phyloP scores from a whole-genome alignment of 805 yeast genomes.

The Candida caryicola region DNA sequence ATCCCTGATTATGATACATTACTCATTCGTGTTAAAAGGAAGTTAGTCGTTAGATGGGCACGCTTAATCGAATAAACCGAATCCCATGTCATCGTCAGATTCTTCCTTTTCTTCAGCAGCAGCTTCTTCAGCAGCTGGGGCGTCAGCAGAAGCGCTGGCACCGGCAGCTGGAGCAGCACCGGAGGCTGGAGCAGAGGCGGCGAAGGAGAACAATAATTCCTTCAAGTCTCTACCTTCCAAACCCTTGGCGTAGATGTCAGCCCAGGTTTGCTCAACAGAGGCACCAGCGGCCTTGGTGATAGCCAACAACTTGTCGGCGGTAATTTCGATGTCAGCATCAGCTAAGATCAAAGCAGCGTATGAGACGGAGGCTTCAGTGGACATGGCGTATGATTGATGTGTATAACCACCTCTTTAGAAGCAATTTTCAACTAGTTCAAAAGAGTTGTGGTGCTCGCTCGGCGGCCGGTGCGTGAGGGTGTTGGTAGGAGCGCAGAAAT shows the following conservation, averaged over 20 bases:
- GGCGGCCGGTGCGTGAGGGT: conserved; percentile 1
- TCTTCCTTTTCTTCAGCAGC: conserved; percentile 20
- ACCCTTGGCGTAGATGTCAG: conserved; percentile 86
- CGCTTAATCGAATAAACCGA: conserved; percentile 30
- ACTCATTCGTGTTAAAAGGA: neutral
- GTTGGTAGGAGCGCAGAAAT: conserved; percentile 1
- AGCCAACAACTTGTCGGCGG: conserved; percentile 78
- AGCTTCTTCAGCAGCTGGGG: conserved; percentile 46
- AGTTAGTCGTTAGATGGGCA: neutral
- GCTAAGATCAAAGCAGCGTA: conserved; percentile 99
- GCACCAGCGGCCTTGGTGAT: conserved; percentile 82
- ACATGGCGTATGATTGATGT: conserved; percentile 44
- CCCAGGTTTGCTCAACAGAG: conserved; percentile 77
- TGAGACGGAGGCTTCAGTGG: conserved; percentile 88
- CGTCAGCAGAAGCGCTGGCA: conserved; percentile 37
- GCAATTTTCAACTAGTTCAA: neutral
- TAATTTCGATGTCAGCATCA: conserved; percentile 93
- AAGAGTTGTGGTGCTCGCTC: conserved; percentile 1
- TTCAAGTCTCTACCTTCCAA: conserved; percentile 79
- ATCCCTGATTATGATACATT: neutral
- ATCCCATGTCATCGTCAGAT: conserved; percentile 31
- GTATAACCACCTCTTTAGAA: neutral
- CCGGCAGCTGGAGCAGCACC: conserved; percentile 32
- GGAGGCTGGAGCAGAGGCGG: conserved; percentile 47
- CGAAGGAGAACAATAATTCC: conserved; percentile 61